These are phyloP conservation scores for Athelia psychrophila DNA, from an alignment of 1,284 basidiomycete genomes.

Conservation along the genomic window DNA sequence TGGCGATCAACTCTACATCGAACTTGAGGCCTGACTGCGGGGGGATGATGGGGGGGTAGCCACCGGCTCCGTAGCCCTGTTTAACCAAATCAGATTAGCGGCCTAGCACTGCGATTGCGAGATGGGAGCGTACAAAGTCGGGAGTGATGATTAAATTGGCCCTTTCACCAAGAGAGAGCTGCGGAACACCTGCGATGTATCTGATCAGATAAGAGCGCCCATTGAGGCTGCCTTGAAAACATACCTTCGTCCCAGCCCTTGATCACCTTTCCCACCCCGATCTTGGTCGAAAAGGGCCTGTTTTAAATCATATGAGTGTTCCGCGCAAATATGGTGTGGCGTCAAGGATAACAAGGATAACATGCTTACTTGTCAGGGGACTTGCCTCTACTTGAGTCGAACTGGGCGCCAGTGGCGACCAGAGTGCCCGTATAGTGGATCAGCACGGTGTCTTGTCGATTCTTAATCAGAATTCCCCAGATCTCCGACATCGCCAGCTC, in stretches of 20 bases:
- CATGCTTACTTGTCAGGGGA: background rate
- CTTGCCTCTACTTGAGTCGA: constrained; percentile 73
- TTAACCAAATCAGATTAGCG: background rate
- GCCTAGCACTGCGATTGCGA: background rate
- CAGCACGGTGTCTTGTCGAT: constrained; percentile 45
- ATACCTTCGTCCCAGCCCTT: constrained; percentile 90
- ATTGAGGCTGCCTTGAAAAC: constrained; percentile 15
- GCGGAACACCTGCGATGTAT: constrained; percentile 56
- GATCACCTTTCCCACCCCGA: constrained; percentile 82
- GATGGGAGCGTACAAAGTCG: constrained; percentile 55
- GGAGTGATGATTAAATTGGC: constrained; percentile 65
- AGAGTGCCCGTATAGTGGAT: constrained; percentile 79
- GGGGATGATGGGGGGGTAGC: constrained; percentile 83
- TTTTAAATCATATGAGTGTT: background rate
- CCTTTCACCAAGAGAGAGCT: constrained; percentile 78
- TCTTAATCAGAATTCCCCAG: too few species aligned
- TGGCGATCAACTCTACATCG: constrained; percentile 78
- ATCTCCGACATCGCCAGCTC: constrained; percentile 9
- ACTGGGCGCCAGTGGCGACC: constrained; percentile 38
- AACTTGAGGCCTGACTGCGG: constrained; percentile 75
- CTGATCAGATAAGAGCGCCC: constrained; percentile 12
- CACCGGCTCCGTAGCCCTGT: constrained; percentile 67
- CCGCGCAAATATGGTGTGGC: background rate
- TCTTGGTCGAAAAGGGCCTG: constrained; percentile 68
- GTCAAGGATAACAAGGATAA: too few species aligned